phyloP scores from a whole-genome alignment of 768 basidiomycete genomes.

The Lentinula guzmanii region DNA sequence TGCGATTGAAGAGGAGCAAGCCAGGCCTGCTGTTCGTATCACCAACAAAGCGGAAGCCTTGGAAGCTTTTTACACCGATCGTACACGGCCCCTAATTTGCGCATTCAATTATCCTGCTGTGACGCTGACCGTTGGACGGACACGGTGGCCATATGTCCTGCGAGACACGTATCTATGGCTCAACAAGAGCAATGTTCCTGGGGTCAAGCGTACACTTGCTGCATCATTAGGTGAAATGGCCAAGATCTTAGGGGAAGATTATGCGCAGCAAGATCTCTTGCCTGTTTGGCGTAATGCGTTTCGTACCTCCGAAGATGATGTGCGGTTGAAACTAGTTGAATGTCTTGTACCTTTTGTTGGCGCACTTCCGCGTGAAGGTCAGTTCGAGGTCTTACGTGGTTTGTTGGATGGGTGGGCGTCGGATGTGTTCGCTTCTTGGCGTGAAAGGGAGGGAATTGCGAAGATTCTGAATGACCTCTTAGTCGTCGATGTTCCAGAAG shows the following conservation, averaged over 20 bases:
- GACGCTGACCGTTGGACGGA: constrained; percentile 69
- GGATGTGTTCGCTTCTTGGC: constrained; percentile 62
- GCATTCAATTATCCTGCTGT: constrained; percentile 94
- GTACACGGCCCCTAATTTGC: constrained; percentile 69
- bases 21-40: constrained; percentile 8
- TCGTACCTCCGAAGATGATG: constrained; percentile 56
- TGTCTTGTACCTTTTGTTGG: constrained; percentile 51
- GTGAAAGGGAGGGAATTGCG: constrained; percentile 70
- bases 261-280: constrained; percentile 63
- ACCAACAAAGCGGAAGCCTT: constrained; percentile 14
- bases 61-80: constrained; percentile 54
- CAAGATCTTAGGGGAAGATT: constrained; percentile 70
- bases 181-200: constrained; percentile 48
- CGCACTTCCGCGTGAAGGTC: constrained; percentile 44
- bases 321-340: constrained; percentile 68
- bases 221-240: constrained; percentile 89
- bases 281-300: constrained; percentile 64
- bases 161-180: constrained; percentile 63
- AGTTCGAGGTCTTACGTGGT: constrained; percentile 36
- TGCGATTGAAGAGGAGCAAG: constrained; percentile 10
- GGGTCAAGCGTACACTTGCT: constrained; percentile 75
- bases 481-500: constrained; percentile 30
- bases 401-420: constrained; percentile 53
- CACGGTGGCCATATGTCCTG: constrained; percentile 65
- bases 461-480: constrained; percentile 47